Evolutionary conservation across 768 basidiomycete species (phyloP).

Genomic region (Rickenella mellea): DNA sequence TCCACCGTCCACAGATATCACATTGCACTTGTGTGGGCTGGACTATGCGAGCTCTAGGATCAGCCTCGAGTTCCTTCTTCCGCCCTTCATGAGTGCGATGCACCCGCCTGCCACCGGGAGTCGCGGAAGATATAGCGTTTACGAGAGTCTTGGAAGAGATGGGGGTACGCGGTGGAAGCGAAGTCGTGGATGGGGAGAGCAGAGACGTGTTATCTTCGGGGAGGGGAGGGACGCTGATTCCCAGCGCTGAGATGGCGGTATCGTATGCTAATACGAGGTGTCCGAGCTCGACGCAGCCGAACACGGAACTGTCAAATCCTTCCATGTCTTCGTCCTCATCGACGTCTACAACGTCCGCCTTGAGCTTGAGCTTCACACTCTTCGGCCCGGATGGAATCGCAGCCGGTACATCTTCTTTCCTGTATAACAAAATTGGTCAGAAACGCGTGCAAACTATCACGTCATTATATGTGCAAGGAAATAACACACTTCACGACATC

Average conservation of each 20-base stretch:
- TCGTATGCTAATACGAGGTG: neutral
- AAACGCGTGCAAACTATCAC: neutral
- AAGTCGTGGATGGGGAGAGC: too few relatives aligned
- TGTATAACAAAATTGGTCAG: too few relatives aligned
- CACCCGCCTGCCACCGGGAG: neutral
- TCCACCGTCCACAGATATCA: constrained; percentile 54
- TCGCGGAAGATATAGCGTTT: neutral
- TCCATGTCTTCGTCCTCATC: neutral
- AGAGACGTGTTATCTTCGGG: too few relatives aligned
- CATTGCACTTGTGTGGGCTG: constrained; percentile 47
- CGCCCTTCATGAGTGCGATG: constrained; percentile 40
- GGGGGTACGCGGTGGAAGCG: neutral
- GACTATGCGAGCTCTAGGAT: constrained; percentile 40
- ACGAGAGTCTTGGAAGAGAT: neutral
- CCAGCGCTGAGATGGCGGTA: neutral
- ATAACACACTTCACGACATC: neutral
- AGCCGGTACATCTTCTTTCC: neutral
- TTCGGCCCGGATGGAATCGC: neutral
- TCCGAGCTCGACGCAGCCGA: neutral
- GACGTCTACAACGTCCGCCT: neutral
- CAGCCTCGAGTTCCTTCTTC: constrained; percentile 41
- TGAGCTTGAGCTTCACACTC: neutral
- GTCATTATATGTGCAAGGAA: neutral
- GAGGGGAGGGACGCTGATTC: neutral
- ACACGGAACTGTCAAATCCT: neutral